phyloP scores from a whole-genome alignment of 140 eudicot species.

The Stevia rebaudiana region DNA sequence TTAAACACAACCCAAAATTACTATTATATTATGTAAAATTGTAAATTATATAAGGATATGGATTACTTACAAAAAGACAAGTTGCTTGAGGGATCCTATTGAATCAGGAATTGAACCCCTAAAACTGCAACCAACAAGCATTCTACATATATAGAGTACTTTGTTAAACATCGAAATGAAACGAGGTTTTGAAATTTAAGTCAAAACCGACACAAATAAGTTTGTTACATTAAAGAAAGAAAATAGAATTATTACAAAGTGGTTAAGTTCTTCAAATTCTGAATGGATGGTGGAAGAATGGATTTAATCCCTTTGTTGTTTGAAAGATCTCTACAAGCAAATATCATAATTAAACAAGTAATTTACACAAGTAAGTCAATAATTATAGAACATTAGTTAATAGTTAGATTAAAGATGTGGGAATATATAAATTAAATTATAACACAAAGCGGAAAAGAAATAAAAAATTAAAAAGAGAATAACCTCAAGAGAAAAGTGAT shows the following conservation, averaged over 20 bases:
- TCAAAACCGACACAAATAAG: background rate
- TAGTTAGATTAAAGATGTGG: no score
- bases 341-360: background rate
- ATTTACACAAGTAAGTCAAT: background rate
- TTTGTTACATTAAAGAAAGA: background rate
- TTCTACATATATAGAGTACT: conserved; percentile 41
- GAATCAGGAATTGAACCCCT: conserved; percentile 76
- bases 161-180: conserved; percentile 7
- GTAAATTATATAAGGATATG: background rate
- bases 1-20: background rate
- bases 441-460: no score
- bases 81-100: conserved; percentile 62
- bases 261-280: conserved; percentile 47
- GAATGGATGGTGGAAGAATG: conserved; percentile 62
- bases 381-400: no score
- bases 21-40: background rate
- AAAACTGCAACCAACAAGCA: conserved; percentile 70
- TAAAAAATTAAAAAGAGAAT: no score
- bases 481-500: no score
- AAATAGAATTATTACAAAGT: conserved; percentile 42
- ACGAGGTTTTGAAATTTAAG: background rate
- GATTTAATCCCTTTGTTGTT: conserved; percentile 66
- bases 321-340: conserved; percentile 73
- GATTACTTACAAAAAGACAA: conserved; percentile 57
- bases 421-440: no score